Evolutionary conservation across 768 basidiomycete species (phyloP).

Genomic region (Boletus sensibilis): DNA sequence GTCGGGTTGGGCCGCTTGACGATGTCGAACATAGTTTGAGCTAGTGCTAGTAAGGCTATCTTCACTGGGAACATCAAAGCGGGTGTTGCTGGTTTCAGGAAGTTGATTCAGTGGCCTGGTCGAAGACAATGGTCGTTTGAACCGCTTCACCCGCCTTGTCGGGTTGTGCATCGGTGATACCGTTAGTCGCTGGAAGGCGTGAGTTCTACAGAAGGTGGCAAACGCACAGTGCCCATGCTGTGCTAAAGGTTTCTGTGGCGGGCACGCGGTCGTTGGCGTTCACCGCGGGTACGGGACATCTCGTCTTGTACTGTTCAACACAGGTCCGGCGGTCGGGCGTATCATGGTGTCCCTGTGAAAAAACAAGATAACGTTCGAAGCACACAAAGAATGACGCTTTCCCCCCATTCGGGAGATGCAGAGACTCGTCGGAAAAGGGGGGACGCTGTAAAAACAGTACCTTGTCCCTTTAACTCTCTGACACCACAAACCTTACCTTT

Average conservation of each 20-base stretch:
- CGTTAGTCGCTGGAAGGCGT: neutral
- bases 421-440: neutral
- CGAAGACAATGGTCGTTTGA: constrained; percentile 2
- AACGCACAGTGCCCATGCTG: no score
- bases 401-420: neutral
- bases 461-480: neutral
- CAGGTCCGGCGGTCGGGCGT: no score
- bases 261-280: no score
- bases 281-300: no score
- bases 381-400: no score
- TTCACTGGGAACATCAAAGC: neutral
- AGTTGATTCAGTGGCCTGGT: neutral
- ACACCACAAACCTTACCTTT: neutral
- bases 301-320: no score
- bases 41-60: neutral
- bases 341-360: no score
- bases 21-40: constrained; percentile 7
- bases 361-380: no score
- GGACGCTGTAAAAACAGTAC: neutral
- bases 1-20: neutral
- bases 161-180: constrained; percentile 14
- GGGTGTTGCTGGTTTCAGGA: neutral
- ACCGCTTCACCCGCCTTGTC: constrained; percentile 19
- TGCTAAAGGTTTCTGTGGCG: no score
- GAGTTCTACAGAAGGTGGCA: no score